Evolutionary conservation across 345 rosid genomes (phyloP).

Genomic region (Camelina hispida): DNA sequence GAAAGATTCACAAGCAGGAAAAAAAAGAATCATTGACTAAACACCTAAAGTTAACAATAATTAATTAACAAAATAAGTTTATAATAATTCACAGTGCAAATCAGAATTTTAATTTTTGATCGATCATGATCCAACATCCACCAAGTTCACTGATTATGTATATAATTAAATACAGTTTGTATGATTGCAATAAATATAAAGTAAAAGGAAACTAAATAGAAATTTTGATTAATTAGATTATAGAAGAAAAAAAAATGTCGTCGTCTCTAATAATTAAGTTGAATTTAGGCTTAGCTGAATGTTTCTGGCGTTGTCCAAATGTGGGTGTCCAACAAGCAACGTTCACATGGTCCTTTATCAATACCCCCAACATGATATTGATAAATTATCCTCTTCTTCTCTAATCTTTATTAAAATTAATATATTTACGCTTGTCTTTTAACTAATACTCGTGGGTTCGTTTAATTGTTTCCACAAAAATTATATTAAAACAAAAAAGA

Average conservation of each 20-base stretch:
- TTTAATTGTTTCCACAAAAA: neutral
- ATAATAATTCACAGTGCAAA: no score
- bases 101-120: neutral
- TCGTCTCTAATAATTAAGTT: conserved; percentile 12
- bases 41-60: no score
- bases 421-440: neutral
- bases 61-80: no score
- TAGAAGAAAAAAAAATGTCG: neutral
- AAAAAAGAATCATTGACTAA: no score
- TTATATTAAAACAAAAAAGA: neutral
- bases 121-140: neutral
- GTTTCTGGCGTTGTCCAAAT: conserved; percentile 31
- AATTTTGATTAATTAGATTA: neutral
- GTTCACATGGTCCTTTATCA: conserved; percentile 17
- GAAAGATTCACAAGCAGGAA: neutral
- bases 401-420: no score
- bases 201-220: no score
- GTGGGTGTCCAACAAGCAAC: conserved; percentile 22
- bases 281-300: conserved; percentile 9
- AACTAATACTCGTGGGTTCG: neutral
- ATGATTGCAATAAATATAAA: neutral
- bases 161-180: neutral
- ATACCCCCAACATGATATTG: neutral
- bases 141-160: neutral
- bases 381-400: neutral